Evolutionary conservation across 2,329 filamentous ascomycete species (phyloP).

Genomic region (Fusarium palustre): DNA sequence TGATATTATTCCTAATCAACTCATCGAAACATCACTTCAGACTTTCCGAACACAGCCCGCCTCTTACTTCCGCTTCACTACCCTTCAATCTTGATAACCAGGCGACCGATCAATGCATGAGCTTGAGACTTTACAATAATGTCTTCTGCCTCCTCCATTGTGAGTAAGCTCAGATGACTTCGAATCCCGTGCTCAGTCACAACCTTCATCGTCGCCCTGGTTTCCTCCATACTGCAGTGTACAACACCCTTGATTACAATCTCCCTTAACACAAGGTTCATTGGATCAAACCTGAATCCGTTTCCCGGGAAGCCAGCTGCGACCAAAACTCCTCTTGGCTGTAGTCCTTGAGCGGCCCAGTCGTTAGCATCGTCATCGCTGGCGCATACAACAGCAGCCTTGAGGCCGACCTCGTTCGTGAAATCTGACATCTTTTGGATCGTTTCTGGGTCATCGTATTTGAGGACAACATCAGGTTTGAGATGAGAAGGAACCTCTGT

Average conservation of each 20-base stretch:
- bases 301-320: constrained; percentile 31
- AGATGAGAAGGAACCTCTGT: constrained; percentile 31
- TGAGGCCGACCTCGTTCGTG: constrained; percentile 27
- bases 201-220: constrained; percentile 24
- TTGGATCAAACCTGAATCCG: constrained; percentile 35
- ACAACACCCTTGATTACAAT: constrained; percentile 30
- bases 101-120: constrained; percentile 12
- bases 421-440: constrained; percentile 29
- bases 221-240: constrained; percentile 34
- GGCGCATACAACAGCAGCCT: constrained; percentile 31
- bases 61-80: not conserved
- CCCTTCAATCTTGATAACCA: constrained; percentile 21
- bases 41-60: not conserved
- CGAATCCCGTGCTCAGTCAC: constrained; percentile 22
- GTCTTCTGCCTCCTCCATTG: constrained; percentile 29
- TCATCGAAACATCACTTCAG: no score
- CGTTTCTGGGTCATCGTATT: constrained; percentile 9
- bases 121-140: constrained; percentile 15
- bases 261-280: constrained; percentile 31
- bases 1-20: not conserved
- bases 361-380: constrained; percentile 33
- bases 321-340: constrained; percentile 26
- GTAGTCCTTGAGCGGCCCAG: constrained; percentile 30
- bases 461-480: constrained; percentile 32
- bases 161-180: constrained; percentile 29